These are phyloP conservation scores for Grigorovia jiainica DNA, from an alignment of 805 yeast species.

Conservation along the genomic window DNA sequence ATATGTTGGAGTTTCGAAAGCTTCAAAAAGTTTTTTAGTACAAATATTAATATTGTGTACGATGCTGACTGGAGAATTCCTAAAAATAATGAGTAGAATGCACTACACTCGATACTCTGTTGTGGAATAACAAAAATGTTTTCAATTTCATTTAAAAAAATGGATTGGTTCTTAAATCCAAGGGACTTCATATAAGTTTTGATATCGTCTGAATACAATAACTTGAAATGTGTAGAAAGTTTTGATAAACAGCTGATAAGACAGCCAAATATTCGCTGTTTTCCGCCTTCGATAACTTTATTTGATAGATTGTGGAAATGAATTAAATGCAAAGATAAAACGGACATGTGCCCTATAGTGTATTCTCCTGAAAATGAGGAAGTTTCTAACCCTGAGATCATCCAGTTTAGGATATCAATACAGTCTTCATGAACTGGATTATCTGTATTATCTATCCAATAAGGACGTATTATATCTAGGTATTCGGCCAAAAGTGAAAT, in stretches of 20 bases:
- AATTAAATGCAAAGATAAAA: constrained; percentile 28
- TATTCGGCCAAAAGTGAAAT: constrained; percentile 12
- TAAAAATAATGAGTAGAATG: constrained; percentile 17
- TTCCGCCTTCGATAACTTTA: constrained; percentile 16
- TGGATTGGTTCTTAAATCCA: constrained; percentile 20
- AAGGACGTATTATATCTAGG: constrained; percentile 9
- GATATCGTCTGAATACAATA: constrained; percentile 7
- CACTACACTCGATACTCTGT: constrained; percentile 20
- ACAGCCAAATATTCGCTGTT: constrained; percentile 19
- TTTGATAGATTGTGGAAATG: constrained; percentile 17
- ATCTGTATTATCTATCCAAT: constrained; percentile 22
- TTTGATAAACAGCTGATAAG: constrained; percentile 12
- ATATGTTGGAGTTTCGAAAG: constrained; percentile 10
- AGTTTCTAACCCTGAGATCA: constrained; percentile 33
- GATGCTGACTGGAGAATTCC: constrained; percentile 12
- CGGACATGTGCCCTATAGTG: constrained; percentile 27
- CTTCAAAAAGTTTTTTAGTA: constrained; percentile 11
- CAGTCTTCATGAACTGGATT: constrained; percentile 33
- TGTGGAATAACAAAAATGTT: constrained; percentile 17
- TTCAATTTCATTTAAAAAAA: constrained; percentile 22
- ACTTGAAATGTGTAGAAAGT: constrained; percentile 8
- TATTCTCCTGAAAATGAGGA: constrained; percentile 33
- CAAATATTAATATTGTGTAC: constrained; percentile 15
- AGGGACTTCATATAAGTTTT: constrained; percentile 14
- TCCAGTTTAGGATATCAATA: constrained; percentile 40